Conservation (phyloP, 2,329 filamentous ascomycete species). For the Verticillium alfalfae region DNA sequence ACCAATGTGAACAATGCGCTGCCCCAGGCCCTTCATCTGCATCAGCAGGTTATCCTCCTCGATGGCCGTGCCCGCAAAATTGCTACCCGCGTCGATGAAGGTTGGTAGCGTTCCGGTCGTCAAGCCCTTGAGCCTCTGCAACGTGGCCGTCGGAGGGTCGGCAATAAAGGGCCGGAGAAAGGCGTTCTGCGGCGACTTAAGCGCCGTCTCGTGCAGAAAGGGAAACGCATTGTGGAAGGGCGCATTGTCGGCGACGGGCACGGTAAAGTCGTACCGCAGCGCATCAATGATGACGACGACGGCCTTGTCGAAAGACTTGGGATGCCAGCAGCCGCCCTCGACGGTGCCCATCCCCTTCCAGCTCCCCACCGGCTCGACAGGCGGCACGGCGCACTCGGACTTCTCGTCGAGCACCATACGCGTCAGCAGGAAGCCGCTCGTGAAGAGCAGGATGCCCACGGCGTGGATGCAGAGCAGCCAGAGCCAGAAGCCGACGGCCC, state of each 20-base stretch:
- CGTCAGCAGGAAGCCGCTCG: slow-evolving; percentile 88
- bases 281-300: slow-evolving; percentile 90
- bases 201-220: slow-evolving; percentile 77
- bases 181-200: slow-evolving; percentile 70
- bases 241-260: slow-evolving; percentile 59
- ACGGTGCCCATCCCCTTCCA: slow-evolving; percentile 37
- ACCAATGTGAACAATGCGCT: slow-evolving; percentile 87
- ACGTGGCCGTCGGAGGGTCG: slow-evolving; percentile 88
- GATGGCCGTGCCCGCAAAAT: slow-evolving; percentile 91
- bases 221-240: slow-evolving; percentile 84
- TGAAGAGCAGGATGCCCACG: slow-evolving; percentile 85
- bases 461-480: slow-evolving; percentile 70
- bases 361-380: slow-evolving; percentile 44
- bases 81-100: slow-evolving; percentile 89
- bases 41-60: slow-evolving; percentile 80
- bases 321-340: slow-evolving; percentile 85
- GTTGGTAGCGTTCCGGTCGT: slow-evolving; percentile 94
- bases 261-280: slow-evolving; percentile 91
- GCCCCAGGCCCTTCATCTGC: slow-evolving; percentile 58
- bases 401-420: slow-evolving; percentile 73
- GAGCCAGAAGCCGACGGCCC: slow-evolving; percentile 62
- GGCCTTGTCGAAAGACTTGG: slow-evolving; percentile 86
- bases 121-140: slow-evolving; percentile 87
- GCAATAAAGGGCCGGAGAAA: slow-evolving; percentile 94
- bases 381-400: slow-evolving; percentile 64